Percentiles rank a stretch among this genome's conserved stretches.
These are phyloP conservation scores for Phaseolus lunatus DNA, from an alignment of 306 rosid species.

Conservation along the genomic window DNA sequence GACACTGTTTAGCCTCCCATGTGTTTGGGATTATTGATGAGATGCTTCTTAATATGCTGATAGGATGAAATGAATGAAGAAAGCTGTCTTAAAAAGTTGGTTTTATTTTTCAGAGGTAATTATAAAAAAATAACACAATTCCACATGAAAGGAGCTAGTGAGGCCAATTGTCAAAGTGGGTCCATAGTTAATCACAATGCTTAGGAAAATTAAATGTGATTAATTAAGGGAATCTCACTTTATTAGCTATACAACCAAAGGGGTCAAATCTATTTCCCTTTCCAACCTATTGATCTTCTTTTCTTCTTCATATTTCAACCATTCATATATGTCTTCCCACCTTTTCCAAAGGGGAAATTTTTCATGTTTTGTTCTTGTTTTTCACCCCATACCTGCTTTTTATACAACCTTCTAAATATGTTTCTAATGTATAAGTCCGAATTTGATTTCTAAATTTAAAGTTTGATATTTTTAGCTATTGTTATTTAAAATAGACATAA, in stretches of 20 bases:
- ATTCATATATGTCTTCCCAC: neutral
- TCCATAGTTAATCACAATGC: neutral
- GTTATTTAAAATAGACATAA: too few relatives aligned
- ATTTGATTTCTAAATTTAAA: too few relatives aligned
- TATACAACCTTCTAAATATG: neutral
- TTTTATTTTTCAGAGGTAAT: neutral
- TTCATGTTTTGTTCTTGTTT: neutral
- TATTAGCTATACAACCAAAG: neutral
- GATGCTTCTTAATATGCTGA: neutral
- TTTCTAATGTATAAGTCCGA: too few relatives aligned
- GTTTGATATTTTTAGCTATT: too few relatives aligned
- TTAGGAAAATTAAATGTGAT: too few relatives aligned
- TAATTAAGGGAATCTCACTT: neutral
- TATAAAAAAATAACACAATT: neutral
- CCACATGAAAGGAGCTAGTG: neutral
- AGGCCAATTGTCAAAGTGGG: constrained; percentile 48
- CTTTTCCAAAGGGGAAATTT: neutral
- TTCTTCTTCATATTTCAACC: constrained; percentile 2
- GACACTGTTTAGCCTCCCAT: too few relatives aligned
- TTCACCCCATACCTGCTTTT: neutral
- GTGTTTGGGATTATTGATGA: neutral
- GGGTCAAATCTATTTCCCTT: constrained; percentile 17
- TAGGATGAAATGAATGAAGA: neutral
- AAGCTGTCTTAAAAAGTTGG: neutral
- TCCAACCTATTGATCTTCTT: constrained; percentile 20